Conservation (phyloP, 768 basidiomycete genomes). For the Clitopilus passeckerianus region DNA sequence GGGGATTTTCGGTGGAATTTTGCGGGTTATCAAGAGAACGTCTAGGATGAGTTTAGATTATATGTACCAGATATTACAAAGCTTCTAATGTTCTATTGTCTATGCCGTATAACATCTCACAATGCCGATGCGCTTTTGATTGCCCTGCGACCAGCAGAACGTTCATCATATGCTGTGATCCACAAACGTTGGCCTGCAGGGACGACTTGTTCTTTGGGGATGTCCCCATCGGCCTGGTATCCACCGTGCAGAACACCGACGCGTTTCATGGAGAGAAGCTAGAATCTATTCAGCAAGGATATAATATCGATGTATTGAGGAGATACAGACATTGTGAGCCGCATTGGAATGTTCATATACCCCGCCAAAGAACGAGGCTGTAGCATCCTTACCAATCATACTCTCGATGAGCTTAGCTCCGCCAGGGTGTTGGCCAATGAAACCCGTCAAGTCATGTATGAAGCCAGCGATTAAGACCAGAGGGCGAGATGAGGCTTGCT, state of each 20-base stretch:
- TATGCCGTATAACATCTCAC: no score
- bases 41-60: no score
- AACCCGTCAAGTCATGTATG: conserved; percentile 86
- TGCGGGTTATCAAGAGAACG: no score
- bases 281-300: neutral
- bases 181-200: conserved; percentile 71
- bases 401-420: conserved; percentile 79
- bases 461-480: conserved; percentile 85
- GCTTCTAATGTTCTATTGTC: no score
- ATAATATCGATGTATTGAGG: neutral
- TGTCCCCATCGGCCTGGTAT: conserved; percentile 37
- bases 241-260: conserved; percentile 59
- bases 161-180: conserved; percentile 57
- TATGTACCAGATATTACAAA: no score
- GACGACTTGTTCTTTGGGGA: conserved; percentile 51
- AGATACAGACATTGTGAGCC: conserved; percentile 66
- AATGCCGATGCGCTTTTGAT: no score
- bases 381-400: conserved; percentile 86
- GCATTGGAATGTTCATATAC: conserved; percentile 88
- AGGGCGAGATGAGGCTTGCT: conserved; percentile 74
- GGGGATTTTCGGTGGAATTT: no score
- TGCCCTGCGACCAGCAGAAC: no score
- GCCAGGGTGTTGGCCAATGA: conserved; percentile 90
- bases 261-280: conserved; percentile 63
- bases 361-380: conserved; percentile 91